Base-by-base conservation (phyloP, 306 rosid species). In the Cucumis hystrix region DNA sequence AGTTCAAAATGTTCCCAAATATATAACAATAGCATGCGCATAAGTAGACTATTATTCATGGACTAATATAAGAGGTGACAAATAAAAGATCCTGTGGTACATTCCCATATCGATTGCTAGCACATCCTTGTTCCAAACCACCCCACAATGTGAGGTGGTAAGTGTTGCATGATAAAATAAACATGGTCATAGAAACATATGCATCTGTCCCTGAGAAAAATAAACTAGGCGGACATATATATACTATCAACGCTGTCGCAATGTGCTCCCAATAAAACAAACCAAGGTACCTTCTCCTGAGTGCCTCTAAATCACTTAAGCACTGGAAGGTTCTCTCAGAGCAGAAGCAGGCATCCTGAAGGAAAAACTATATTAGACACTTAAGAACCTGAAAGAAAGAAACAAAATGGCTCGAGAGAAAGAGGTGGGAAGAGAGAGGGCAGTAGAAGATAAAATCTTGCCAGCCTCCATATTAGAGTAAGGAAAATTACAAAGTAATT, bases 211-310 rank as follows among this genome's bases (percentile, higher is more conserved):
- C 9, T 21, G 8, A 45, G 18, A 63, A 78, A 67, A 77, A 7
- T 76, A 64, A 58, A 59, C 55, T 41, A 49, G 57, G 83, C 81
- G 39, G 75, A 66, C 80, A 79, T 78, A 61, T 57, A 83, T 43
- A 13, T 77, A 81, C 77, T 82, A 83, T 81, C 77, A 86, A 78
- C 17, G 55, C 76, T 83, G 85, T 79, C 87, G 80, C 90, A 89
- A 82, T 65, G 83, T 80, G 89, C 90, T 85, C 99, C 97, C 78
- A 88, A 88, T 86, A 88, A 72, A 88, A 87, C 96, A 89, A 92
- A 79, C 98, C 91, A 89, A 86, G 97, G 89, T 96, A 96, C 99
- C 99, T 96, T 96, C 99, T 92, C 92, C 96, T 79, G 93, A 84
- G 87, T 91, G 88, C 98, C 96, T 82, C 87, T 81, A 70, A 84